Evolutionary conservation across 2,329 filamentous ascomycete genomes (phyloP), one percentile per base, ranked within the genome.

Genomic region (Penicillium thymicola): DNA sequence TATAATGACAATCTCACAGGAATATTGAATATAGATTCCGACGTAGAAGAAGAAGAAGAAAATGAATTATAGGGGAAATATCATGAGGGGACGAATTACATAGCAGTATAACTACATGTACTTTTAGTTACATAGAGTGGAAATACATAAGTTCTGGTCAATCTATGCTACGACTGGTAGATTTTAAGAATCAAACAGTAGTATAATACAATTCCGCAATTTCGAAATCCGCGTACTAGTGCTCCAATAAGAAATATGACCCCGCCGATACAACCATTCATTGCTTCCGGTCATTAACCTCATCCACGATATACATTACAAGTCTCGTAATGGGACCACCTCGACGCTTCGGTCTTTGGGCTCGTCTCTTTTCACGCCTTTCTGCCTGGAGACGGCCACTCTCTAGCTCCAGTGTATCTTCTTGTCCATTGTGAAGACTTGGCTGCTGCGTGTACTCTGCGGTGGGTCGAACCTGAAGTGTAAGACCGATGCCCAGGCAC

Each of bases 401-500:
- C 27, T 41, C 51, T 8, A 41, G 11, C 11, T 54, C 43, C 37
- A 54, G 2, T 2, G 16, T 4, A 10, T 23, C 3, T 10, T 41
- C 18, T n/a, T 21, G 21, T 21, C 14, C 3, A 4, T 27, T 18
- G 10, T 18, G 18, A 5, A 34, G 34, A 25, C 34, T 53, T 9
- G 16, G 6, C 13, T 53, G 51, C 13, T 34, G 51, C 2, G 51
- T 28, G 11, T 51, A 51, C 9, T 51, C 46, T 11, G 32, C 18
- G 8, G 28, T 10, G 4, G 42, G 54, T 23, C 55, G 55, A 16
- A 59, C 52, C 8, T 58, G 58, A 25, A 65, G 49, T 34, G 61
- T 63, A 14, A 70, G 42, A 23, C 67, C 67, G 11, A 58, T 59
- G 5, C 56, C 37, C n/a, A 68, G 59, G 41, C 70, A 70, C 11